A percentile compares a stretch with the other conserved stretches of the same genome.
These are phyloP conservation scores for Raffaelea ambrosiae DNA, from an alignment of 2,329 filamentous ascomycete species.

Conservation along the genomic window DNA sequence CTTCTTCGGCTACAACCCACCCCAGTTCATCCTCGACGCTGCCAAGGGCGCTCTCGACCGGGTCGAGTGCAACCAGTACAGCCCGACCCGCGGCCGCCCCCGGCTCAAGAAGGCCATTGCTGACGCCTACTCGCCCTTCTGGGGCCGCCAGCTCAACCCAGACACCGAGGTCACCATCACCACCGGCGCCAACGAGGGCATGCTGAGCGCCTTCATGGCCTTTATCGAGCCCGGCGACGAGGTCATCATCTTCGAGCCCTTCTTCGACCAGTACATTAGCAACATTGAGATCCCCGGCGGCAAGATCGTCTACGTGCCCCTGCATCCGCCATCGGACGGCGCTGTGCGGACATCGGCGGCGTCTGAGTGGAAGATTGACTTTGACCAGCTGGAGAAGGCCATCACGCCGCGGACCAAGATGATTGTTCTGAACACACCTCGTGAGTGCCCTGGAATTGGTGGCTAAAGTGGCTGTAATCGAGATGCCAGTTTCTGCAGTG, in stretches of 20 bases:
- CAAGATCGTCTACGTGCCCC: conserved; percentile 89
- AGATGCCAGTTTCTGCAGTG: too few relatives aligned
- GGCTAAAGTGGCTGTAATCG: too few relatives aligned
- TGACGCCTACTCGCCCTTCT: conserved; percentile 83
- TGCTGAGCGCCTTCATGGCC: conserved; percentile 96
- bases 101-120: conserved; percentile 88
- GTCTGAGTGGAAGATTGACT: conserved; percentile 80
- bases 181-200: conserved; percentile 84
- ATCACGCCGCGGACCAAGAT: conserved; percentile 88
- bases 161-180: conserved; percentile 94
- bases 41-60: conserved; percentile 82
- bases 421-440: conserved; percentile 80
- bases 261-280: conserved; percentile 98
- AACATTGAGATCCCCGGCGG: conserved; percentile 99
- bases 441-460: conserved; percentile 22
- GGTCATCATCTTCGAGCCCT: conserved; percentile 96
- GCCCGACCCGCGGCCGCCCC: conserved; percentile 86
- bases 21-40: conserved; percentile 80
- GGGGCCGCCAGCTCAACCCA: conserved; percentile 72
- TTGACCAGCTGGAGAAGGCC: conserved; percentile 69
- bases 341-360: conserved; percentile 73
- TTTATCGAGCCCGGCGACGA: conserved; percentile 94
- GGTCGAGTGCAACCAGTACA: conserved; percentile 98
- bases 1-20: conserved; percentile 92
- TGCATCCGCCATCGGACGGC: conserved; percentile 79